Evolutionary conservation across 2,329 filamentous ascomycete species (phyloP).

Genomic region (Graphilbum fragrans): DNA sequence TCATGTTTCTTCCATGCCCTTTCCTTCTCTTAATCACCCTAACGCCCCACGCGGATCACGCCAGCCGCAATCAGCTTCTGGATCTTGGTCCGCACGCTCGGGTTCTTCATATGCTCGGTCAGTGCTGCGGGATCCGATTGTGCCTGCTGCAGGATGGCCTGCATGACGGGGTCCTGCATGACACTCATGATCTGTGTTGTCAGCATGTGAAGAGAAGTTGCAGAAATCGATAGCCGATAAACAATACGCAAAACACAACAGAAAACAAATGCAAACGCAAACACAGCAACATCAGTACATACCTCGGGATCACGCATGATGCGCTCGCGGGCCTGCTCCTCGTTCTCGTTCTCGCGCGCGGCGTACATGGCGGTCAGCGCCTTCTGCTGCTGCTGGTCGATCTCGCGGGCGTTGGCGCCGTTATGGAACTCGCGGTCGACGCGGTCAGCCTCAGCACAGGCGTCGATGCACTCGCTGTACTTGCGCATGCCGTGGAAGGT

Average conservation of each 20-base stretch:
- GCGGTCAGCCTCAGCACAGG: conserved; percentile 66
- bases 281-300: conserved; percentile 30
- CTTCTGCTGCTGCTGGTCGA: conserved; percentile 90
- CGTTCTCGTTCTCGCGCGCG: conserved; percentile 84
- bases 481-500: conserved; percentile 96
- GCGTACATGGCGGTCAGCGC: conserved; percentile 82
- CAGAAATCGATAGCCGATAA: background rate
- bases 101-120: conserved; percentile 95
- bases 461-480: conserved; percentile 89
- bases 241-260: background rate
- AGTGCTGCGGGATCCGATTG: conserved; percentile 86
- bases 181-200: conserved; percentile 62
- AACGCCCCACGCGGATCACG: conserved; percentile 57
- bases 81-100: conserved; percentile 72
- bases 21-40: background rate
- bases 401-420: conserved; percentile 77
- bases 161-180: conserved; percentile 94
- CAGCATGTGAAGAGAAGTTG: background rate
- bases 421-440: conserved; percentile 58
- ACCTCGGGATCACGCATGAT: conserved; percentile 86
- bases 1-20: background rate
- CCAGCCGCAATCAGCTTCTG: conserved; percentile 91
- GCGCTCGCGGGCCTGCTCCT: conserved; percentile 88
- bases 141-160: conserved; percentile 91
- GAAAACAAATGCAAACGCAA: background rate